Conservation (phyloP, 805 yeast species). For the Jamesozyma rosinii region DNA sequence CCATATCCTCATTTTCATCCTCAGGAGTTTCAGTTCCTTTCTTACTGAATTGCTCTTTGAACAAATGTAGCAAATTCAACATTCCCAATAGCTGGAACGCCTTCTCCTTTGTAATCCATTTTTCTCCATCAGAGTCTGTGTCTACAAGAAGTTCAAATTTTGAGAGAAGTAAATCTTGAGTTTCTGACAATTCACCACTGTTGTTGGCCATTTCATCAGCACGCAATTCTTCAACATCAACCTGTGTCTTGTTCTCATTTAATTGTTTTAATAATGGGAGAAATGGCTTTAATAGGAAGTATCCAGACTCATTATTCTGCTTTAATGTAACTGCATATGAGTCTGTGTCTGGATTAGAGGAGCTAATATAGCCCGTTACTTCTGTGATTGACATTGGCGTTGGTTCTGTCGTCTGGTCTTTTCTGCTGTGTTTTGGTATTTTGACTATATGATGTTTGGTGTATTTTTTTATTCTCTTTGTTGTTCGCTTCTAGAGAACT, state of each 20-base stretch:
- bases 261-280: slow-evolving; percentile 19
- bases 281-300: slow-evolving; percentile 18
- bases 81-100: slow-evolving; percentile 16
- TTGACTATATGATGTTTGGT: background rate
- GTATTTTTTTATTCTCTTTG: background rate
- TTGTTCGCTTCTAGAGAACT: background rate
- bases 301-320: slow-evolving; percentile 18
- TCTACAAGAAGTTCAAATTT: slow-evolving; percentile 23
- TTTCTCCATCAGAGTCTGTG: slow-evolving; percentile 19
- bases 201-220: background rate
- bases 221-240: slow-evolving; percentile 5
- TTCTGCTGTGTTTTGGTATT: background rate
- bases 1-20: slow-evolving; percentile 1
- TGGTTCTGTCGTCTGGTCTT: background rate
- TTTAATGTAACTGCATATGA: slow-evolving; percentile 14
- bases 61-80: slow-evolving; percentile 13
- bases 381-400: slow-evolving; percentile 13
- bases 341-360: slow-evolving; percentile 4
- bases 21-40: background rate
- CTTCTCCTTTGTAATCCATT: slow-evolving; percentile 27
- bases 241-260: slow-evolving; percentile 1
- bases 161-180: slow-evolving; percentile 12
- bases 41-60: slow-evolving; percentile 10
- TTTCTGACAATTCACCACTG: background rate
- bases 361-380: slow-evolving; percentile 11